Conservation (phyloP, 306 rosid genomes). For the Pachyrhizus erosus region DNA sequence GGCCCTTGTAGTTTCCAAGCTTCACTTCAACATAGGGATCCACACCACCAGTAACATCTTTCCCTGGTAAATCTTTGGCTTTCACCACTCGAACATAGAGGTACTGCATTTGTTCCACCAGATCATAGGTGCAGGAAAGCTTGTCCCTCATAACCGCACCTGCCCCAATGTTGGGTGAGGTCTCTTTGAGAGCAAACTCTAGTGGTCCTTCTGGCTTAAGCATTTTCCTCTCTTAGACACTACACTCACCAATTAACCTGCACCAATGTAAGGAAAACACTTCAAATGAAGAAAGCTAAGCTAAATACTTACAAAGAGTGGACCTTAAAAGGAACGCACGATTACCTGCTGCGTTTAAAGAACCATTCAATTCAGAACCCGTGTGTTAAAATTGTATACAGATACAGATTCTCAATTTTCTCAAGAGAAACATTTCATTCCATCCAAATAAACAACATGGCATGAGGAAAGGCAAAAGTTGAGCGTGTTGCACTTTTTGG, state of each 20-base stretch:
- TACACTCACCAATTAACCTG: slow-evolving; percentile 27
- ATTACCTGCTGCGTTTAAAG: background rate
- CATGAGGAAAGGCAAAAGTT: background rate
- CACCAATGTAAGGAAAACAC: slow-evolving; percentile 9
- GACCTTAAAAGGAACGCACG: background rate
- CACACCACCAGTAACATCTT: slow-evolving; percentile 72
- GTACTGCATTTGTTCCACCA: slow-evolving; percentile 86
- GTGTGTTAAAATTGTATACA: background rate
- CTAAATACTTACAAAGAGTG: background rate
- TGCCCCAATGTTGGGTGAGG: slow-evolving; percentile 78
- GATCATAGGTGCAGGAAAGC: slow-evolving; percentile 85
- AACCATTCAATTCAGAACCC: background rate
- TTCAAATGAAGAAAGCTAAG: slow-evolving; percentile 22
- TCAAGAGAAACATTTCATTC: background rate
- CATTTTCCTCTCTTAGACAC: slow-evolving; percentile 51
- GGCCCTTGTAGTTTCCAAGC: slow-evolving; percentile 83
- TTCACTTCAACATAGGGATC: slow-evolving; percentile 88
- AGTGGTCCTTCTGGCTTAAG: slow-evolving; percentile 64
- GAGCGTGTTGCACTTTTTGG: background rate
- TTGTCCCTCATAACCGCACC: slow-evolving; percentile 60
- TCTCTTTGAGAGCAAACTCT: slow-evolving; percentile 79
- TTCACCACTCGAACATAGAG: slow-evolving; percentile 81
- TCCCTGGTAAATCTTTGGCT: slow-evolving; percentile 79
- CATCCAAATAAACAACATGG: slow-evolving; percentile 23
- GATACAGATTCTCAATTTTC: background rate